Base-by-base conservation (phyloP, 495 filamentous ascomycete genomes). In the Tetracladium setigerum region DNA sequence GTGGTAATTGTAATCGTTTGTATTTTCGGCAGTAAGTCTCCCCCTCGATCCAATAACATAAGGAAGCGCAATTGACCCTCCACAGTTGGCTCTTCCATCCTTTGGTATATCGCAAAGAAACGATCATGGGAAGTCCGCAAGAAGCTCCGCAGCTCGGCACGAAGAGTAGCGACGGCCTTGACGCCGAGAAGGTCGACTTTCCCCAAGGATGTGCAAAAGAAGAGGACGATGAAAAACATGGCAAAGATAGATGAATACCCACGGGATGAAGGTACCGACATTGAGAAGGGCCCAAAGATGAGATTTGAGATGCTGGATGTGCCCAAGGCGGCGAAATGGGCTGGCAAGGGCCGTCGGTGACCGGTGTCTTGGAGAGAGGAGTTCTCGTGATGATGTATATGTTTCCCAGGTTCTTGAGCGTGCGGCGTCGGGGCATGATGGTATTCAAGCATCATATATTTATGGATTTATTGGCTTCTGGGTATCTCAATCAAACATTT, bases 91-190 rank as follows among this genome's bases (percentile, higher is more conserved):
- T 71, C 56, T 31, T 66, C 68, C 1, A 61, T 70, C 1, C 68
- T 79, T 22, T 79, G 70, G 55, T 79, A 68, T 56, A 30, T 76
- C 24, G 74, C 75, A 6, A 79, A 79, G 63, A 77, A 77, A 63
- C 65, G 67, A 24, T 72, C 74, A 47, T 79, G 75, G 75, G 73
- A 68, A 30, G 59, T 79, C 41, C 66, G 68, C 19, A 71, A 74
- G 57, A 74, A 62, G 13, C 62, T 79, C 19, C 68, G 73, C 39
- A 65, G 65, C 36, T 79, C 75, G 8, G 71, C 73, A 36, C 67
- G 64, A 46, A 76, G 62, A 61, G 72, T 79, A 5, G 69, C 68
- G 16, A 71, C 67, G 12, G 75, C 68, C 24, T 62, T 79, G 41
- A 79, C 75, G 14, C 75, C 75, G 27, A 55, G 75, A 34, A 66